These are phyloP conservation scores for Saccharomyces eubayanus DNA, from an alignment of 805 yeast genomes.

Conservation along the genomic window DNA sequence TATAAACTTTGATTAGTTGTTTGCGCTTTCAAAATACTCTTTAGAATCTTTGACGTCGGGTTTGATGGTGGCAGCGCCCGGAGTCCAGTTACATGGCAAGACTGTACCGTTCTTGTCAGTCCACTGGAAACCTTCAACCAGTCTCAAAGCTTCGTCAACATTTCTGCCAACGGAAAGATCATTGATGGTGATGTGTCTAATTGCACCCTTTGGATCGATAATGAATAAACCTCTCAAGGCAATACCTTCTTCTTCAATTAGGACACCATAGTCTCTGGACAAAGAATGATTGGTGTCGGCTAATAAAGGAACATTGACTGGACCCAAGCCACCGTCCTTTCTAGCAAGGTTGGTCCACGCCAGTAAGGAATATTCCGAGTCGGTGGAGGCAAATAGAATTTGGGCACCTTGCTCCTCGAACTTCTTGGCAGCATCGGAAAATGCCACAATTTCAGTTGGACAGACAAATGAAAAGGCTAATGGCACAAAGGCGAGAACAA, in stretches of 20 bases:
- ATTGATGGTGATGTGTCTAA: slow-evolving; percentile 96
- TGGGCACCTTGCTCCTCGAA: slow-evolving; percentile 81
- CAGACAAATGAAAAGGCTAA: slow-evolving; percentile 98
- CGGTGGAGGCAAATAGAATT: slow-evolving; percentile 94
- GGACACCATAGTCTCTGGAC: slow-evolving; percentile 94
- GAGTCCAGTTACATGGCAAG: slow-evolving; percentile 99
- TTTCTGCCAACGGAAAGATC: slow-evolving; percentile 99
- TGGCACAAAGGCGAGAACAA: slow-evolving; percentile 92
- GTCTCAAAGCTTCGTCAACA: slow-evolving; percentile 95
- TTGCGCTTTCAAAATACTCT: slow-evolving; percentile 65
- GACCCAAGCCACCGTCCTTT: slow-evolving; percentile 97
- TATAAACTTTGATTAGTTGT: slow-evolving; percentile 28
- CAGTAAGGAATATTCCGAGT: slow-evolving; percentile 92
- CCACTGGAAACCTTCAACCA: slow-evolving; percentile 98
- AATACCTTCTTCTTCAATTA: slow-evolving; percentile 91
- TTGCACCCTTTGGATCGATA: slow-evolving; percentile 89
- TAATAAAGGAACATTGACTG: slow-evolving; percentile 85
- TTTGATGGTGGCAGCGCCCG: slow-evolving; percentile 88
- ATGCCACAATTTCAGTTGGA: slow-evolving; percentile 98
- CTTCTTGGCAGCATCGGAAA: slow-evolving; percentile 89
- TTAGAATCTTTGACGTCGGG: slow-evolving; percentile 71
- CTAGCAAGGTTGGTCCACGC: slow-evolving; percentile 98
- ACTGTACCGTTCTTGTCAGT: slow-evolving; percentile 98
- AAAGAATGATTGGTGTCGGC: slow-evolving; percentile 96
- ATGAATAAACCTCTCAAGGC: slow-evolving; percentile 97